Evolutionary conservation across 257 asterid species (phyloP).

Genomic region (Jasminum sambac): DNA sequence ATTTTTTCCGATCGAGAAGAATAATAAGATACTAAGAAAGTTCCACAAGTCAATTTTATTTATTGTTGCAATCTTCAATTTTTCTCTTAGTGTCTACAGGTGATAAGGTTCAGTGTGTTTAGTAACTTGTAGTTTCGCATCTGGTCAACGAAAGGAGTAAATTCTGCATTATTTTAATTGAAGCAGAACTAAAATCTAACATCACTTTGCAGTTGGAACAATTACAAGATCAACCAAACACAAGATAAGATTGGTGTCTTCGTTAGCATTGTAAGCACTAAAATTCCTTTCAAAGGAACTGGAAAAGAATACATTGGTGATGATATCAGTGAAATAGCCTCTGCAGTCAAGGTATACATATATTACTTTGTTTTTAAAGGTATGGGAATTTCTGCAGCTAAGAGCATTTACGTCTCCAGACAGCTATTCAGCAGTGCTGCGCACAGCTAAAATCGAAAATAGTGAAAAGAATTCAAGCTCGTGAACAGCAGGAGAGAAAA

Average conservation of each 20-base stretch:
- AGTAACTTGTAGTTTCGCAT: conserved; percentile 20
- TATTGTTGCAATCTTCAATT: conserved; percentile 8
- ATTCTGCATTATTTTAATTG: neutral
- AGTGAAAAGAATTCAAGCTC: conserved; percentile 88
- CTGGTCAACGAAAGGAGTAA: conserved; percentile 16
- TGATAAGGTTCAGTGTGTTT: conserved; percentile 1
- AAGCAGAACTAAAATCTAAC: conserved; percentile 11
- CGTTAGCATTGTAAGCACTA: conserved; percentile 94
- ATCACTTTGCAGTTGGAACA: conserved; percentile 69
- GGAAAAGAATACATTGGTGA: conserved; percentile 96
- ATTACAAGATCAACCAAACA: conserved; percentile 86
- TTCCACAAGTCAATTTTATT: conserved; percentile 21
- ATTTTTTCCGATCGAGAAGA: neutral
- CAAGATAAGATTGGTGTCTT: conserved; percentile 91
- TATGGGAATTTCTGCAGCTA: conserved; percentile 17
- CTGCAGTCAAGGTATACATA: conserved; percentile 77
- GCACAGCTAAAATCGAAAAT: conserved; percentile 79
- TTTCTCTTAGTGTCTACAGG: neutral
- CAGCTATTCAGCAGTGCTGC: conserved; percentile 86
- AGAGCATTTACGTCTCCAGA: conserved; percentile 42
- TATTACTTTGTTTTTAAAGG: neutral
- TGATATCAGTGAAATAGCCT: conserved; percentile 89
- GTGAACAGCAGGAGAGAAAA: conserved; percentile 96
- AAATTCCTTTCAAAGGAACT: conserved; percentile 91
- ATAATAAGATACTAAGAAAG: conserved; percentile 8